A percentile compares a stretch with the other conserved stretches of the same genome.
These are phyloP conservation scores for Lathyrus oleraceus DNA, from an alignment of 306 rosid species.

Conservation along the genomic window DNA sequence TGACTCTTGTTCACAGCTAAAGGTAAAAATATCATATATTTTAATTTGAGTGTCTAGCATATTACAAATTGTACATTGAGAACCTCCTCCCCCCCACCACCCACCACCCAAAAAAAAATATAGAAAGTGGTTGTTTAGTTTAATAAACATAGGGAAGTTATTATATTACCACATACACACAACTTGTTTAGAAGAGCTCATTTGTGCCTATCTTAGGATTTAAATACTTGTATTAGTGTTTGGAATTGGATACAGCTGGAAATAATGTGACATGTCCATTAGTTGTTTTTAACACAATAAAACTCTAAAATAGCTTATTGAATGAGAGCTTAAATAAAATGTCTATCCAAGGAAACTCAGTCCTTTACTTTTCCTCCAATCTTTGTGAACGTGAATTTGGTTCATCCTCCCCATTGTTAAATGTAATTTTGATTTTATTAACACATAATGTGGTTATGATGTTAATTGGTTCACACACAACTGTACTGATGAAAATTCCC, in stretches of 20 bases:
- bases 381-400: too few species aligned
- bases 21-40: conserved; percentile 49
- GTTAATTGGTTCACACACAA: too few species aligned
- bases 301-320: neutral
- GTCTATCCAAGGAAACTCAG: neutral
- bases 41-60: neutral
- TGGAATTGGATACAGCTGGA: neutral
- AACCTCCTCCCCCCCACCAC: too few species aligned
- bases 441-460: too few species aligned
- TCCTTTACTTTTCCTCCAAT: neutral
- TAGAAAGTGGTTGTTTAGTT: neutral
- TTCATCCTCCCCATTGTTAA: too few species aligned
- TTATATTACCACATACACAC: neutral
- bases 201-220: neutral
- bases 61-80: neutral
- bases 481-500: too few species aligned
- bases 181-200: neutral
- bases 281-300: neutral
- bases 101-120: neutral
- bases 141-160: neutral
- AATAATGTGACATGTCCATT: neutral
- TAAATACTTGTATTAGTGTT: neutral
- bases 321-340: neutral
- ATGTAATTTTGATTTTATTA: too few species aligned
- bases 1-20: conserved; percentile 77